Conservation (phyloP, 148 eudicot genomes). For the Rhododendron williamsianum region DNA sequence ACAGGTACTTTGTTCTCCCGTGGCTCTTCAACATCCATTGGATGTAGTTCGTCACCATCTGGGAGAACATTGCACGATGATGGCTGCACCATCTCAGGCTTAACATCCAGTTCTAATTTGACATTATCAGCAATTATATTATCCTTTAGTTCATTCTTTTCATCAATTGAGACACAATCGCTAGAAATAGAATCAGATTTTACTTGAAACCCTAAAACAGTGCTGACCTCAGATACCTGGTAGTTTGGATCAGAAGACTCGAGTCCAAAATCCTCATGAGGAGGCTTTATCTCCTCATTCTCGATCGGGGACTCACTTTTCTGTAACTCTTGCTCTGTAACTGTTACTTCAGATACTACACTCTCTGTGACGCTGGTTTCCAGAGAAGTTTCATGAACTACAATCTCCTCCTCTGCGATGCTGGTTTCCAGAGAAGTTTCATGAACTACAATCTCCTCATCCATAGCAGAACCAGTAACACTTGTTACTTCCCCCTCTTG, state of each 20-base stretch:
- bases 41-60: constrained; percentile 59
- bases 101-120: constrained; percentile 90
- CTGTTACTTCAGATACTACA: constrained; percentile 23
- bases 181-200: constrained; percentile 85
- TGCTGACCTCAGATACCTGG: constrained; percentile 96
- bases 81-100: constrained; percentile 82
- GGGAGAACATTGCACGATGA: constrained; percentile 50
- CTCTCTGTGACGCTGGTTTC: constrained; percentile 24
- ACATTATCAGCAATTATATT: constrained; percentile 90
- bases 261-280: constrained; percentile 44
- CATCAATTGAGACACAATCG: constrained; percentile 72
- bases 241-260: constrained; percentile 48
- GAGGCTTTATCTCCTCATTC: constrained; percentile 38
- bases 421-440: constrained; percentile 26
- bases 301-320: constrained; percentile 17
- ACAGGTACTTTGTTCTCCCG: constrained; percentile 45
- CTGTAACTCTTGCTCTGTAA: constrained; percentile 16
- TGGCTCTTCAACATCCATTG: constrained; percentile 74
- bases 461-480: constrained; percentile 25
- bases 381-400: constrained; percentile 21
- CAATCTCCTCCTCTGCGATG: constrained; percentile 11
- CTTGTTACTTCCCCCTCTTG: constrained; percentile 20
- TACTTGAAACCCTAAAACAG: constrained; percentile 79
- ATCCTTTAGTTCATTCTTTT: constrained; percentile 83
- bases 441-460: constrained; percentile 13